Conservation (phyloP, 1,284 basidiomycete genomes). For the Malassezia yamatoensis region DNA sequence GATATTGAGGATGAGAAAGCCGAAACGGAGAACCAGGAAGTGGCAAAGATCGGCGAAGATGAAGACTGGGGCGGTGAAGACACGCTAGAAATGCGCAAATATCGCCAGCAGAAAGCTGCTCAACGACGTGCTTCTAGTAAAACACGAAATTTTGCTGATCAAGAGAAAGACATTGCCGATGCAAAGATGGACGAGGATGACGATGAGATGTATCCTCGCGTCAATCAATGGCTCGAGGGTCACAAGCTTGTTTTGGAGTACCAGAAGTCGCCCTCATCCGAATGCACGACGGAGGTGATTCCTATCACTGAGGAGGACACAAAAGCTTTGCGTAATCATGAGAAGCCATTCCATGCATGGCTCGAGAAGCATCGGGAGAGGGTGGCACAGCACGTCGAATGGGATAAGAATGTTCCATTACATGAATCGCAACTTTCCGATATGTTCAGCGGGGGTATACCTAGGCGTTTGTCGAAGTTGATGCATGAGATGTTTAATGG, state of each 20-base stretch:
- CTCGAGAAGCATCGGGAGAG: slow-evolving; percentile 6
- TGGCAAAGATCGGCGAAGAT: neutral
- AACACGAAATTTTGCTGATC: neutral
- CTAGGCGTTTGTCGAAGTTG: neutral
- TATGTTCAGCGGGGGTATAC: neutral
- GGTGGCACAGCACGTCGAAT: neutral
- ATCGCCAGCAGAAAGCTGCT: slow-evolving; percentile 20
- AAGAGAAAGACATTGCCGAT: slow-evolving; percentile 14
- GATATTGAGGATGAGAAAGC: neutral
- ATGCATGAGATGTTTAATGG: neutral
- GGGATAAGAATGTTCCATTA: neutral
- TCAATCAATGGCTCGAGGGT: slow-evolving; percentile 42
- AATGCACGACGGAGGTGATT: slow-evolving; percentile 35
- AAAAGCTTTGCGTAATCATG: slow-evolving; percentile 19
- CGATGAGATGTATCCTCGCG: slow-evolving; percentile 25
- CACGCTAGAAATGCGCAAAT: slow-evolving; percentile 30
- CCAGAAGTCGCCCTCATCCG: slow-evolving; percentile 26
- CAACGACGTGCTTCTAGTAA: neutral
- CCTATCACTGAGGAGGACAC: slow-evolving; percentile 29
- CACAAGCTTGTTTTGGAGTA: slow-evolving; percentile 39
- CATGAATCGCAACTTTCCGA: neutral
- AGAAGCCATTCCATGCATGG: slow-evolving; percentile 19
- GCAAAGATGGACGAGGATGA: slow-evolving; percentile 3
- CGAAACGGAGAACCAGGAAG: neutral
- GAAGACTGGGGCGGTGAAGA: slow-evolving; percentile 43